Evolutionary conservation across 441 rosid genomes (phyloP).

Genomic region (Viola pubescens): DNA sequence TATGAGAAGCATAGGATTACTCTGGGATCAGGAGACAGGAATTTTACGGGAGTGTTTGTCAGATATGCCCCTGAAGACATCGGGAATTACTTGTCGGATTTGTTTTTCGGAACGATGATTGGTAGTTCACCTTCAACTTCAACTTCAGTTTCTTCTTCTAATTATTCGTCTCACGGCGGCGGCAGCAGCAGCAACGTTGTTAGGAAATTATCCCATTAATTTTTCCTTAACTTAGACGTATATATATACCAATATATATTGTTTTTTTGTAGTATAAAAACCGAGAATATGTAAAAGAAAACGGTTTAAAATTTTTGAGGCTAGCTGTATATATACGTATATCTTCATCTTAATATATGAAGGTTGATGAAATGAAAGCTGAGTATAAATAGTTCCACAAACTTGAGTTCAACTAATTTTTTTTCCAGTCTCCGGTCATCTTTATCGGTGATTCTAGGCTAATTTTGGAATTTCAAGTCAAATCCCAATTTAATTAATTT

Average conservation of each 20-base stretch:
- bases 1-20: constrained; percentile 34
- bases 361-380: too few species aligned
- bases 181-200: constrained; percentile 15
- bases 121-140: constrained; percentile 20
- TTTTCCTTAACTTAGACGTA: neutral
- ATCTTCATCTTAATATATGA: too few species aligned
- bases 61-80: constrained; percentile 55
- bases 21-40: constrained; percentile 20
- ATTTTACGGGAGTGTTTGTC: constrained; percentile 15
- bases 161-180: too few species aligned
- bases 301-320: too few species aligned
- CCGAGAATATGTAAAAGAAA: too few species aligned
- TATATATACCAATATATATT: neutral
- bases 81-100: constrained; percentile 35
- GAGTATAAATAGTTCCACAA: too few species aligned
- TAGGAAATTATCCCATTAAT: neutral
- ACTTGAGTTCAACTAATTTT: too few species aligned
- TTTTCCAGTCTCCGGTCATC: too few species aligned
- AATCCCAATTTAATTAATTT: too few species aligned
- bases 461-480: too few species aligned
- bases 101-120: constrained; percentile 26
- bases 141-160: constrained; percentile 5
- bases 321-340: too few species aligned
- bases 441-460: too few species aligned
- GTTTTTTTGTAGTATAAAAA: neutral